Conservation (phyloP, 768 basidiomycete genomes). For the Mycena belliarum region DNA sequence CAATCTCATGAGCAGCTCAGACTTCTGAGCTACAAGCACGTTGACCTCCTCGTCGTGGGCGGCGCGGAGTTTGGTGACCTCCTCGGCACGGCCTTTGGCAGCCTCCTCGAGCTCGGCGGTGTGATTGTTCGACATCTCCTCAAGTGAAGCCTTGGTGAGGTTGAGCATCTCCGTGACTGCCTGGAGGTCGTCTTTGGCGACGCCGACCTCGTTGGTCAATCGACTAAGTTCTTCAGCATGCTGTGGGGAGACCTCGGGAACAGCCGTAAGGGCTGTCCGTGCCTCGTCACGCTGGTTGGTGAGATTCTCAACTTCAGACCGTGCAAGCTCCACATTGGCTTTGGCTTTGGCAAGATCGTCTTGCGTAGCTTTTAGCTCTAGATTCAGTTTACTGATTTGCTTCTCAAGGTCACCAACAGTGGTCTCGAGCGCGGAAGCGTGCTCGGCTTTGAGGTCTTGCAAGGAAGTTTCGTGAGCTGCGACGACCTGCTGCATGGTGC, state of each 20-base stretch:
- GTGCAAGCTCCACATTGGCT: slow-evolving; percentile 50
- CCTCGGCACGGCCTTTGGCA: slow-evolving; percentile 68
- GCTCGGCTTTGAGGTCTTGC: slow-evolving; percentile 63
- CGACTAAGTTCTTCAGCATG: slow-evolving; percentile 57
- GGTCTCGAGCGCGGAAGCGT: slow-evolving; percentile 58
- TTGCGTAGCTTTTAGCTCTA: slow-evolving; percentile 83
- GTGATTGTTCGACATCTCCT: slow-evolving; percentile 71
- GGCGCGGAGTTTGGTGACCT: slow-evolving; percentile 61
- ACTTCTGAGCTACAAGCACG: slow-evolving; percentile 58
- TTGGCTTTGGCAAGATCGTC: slow-evolving; percentile 84
- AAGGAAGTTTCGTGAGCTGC: slow-evolving; percentile 60
- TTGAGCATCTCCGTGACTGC: slow-evolving; percentile 66
- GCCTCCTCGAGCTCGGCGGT: slow-evolving; percentile 73
- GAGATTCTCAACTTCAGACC: slow-evolving; percentile 55
- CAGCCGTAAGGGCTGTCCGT: slow-evolving; percentile 44
- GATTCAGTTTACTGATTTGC: slow-evolving; percentile 55
- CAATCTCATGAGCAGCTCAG: slow-evolving; percentile 58
- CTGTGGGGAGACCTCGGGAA: slow-evolving; percentile 41
- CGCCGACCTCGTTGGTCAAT: slow-evolving; percentile 58
- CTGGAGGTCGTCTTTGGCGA: slow-evolving; percentile 68
- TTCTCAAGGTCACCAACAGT: slow-evolving; percentile 62
- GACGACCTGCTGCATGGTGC: slow-evolving; percentile 70
- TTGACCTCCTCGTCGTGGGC: slow-evolving; percentile 63
- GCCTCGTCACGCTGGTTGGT: slow-evolving; percentile 68
- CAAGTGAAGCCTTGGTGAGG: slow-evolving; percentile 70